Percentiles rank a stretch among this genome's conserved stretches.
Conservation (phyloP, 164 flowering plant species). For the Chimonanthus praecox region DNA sequence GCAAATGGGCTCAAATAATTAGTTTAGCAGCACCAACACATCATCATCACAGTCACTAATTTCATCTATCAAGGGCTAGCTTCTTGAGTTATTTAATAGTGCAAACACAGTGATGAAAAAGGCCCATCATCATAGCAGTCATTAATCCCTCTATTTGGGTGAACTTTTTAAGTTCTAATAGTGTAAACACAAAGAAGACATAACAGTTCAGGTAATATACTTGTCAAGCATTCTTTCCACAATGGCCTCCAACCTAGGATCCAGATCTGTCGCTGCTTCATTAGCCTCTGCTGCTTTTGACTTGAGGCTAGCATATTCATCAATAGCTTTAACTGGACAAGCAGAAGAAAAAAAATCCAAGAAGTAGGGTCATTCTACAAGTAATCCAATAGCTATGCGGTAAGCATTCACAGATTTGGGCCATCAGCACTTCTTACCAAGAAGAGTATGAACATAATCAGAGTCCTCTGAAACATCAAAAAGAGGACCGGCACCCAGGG, state of each 20-base stretch:
- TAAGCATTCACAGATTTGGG: background rate
- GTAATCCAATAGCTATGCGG: background rate
- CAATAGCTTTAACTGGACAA: conserved; percentile 80
- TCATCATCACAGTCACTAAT: no score
- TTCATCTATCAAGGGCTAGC: no score
- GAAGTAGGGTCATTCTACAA: background rate
- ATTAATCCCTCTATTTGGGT: no score
- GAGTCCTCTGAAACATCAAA: conserved; percentile 96
- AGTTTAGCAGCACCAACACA: background rate
- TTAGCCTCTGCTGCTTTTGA: conserved; percentile 68
- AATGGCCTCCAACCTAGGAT: conserved; percentile 88
- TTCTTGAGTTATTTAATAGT: no score
- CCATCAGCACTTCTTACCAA: conserved; percentile 41
- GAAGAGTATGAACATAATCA: conserved; percentile 67
- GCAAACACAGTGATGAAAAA: no score
- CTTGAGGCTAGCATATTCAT: conserved; percentile 82
- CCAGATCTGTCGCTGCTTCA: conserved; percentile 50
- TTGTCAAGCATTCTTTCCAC: conserved; percentile 95
- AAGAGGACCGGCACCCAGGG: conserved; percentile 87
- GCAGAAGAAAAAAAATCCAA: conserved; percentile 1
- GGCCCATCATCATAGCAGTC: no score
- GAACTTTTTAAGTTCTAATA: no score
- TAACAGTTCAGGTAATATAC: conserved; percentile 36
- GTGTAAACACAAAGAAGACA: background rate
- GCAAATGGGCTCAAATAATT: no score